Percentiles rank a stretch among this genome's conserved stretches.
These are phyloP conservation scores for Yarrowia bubula DNA, from an alignment of 805 yeast genomes.

Conservation along the genomic window DNA sequence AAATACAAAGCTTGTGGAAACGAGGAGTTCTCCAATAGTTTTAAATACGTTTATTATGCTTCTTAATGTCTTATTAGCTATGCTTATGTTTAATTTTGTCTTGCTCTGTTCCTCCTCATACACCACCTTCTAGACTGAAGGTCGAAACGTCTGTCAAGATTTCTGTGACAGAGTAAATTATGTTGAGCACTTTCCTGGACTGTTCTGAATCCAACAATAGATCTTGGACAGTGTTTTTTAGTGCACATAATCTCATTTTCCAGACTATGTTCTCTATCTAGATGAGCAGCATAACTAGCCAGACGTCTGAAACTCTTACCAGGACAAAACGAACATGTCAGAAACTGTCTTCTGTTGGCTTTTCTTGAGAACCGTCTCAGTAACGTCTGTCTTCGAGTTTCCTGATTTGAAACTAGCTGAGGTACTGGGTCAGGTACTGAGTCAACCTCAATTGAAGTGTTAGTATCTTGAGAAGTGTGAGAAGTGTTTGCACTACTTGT, in stretches of 20 bases:
- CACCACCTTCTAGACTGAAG: neutral
- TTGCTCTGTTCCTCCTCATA: neutral
- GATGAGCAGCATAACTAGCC: neutral
- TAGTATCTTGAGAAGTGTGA: too few species aligned
- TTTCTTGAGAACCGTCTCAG: neutral
- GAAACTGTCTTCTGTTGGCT: neutral
- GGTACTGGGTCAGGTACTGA: too few species aligned
- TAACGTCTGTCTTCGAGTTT: neutral
- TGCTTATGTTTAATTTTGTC: too few species aligned
- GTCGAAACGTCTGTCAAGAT: neutral
- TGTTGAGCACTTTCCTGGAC: neutral
- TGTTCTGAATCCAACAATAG: neutral
- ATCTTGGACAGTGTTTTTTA: neutral
- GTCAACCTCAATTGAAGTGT: too few species aligned
- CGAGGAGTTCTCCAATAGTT: too few species aligned
- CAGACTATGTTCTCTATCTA: neutral
- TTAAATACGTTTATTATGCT: too few species aligned
- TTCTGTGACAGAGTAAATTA: neutral
- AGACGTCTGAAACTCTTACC: neutral
- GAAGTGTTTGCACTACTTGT: too few species aligned
- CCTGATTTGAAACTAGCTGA: too few species aligned
- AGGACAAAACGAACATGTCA: neutral
- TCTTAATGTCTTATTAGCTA: too few species aligned
- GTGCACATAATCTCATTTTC: neutral
- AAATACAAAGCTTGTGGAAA: too few species aligned